Base-by-base conservation (phyloP, 225 moss, liverwort and hornwort genomes). In the Neckera pumila region DNA sequence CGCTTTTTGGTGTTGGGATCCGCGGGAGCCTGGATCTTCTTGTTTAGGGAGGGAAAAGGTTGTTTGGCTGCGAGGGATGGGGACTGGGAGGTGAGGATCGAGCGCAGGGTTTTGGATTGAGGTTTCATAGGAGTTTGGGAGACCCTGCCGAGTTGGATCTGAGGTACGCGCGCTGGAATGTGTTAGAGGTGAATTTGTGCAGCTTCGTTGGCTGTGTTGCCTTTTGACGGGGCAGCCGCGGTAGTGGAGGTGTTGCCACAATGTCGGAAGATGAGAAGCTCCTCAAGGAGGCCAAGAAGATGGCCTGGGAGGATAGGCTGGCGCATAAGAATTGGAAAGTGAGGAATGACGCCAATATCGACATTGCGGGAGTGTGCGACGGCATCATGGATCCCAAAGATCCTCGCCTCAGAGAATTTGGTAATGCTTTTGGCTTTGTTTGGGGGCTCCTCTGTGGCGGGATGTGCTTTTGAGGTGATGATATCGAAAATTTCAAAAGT, bases 211-310 rank as follows among this genome's bases (percentile, higher is more conserved):
- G 83, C 88, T 49, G 69, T 84, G 81, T 80, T 66, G 38, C 61
- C 81, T 59, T 60, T 54, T 59, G 67, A 83, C 57, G 69, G 73
- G 54, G 82, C 63, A 75, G 86, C 57, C 54, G 89, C 25, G 67
- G 17, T 84, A 51, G 64, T 42, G 85, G 76, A 33, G 82, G 38
- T 57, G 45, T 59, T 49, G 85, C 27, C 86, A 89, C 92, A 90
- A 98, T 98, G 98, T 96, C 98, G 93, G 98, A 98, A 91, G 98
- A 98, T 92, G 98, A 98, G 85, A 98, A 98, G 93, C 91, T 98
- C 59, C 93, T 98, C 90, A 98, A 98, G 96, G 98, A 98, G 92
- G 96, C 97, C 91, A 98, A 98, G 96, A 98, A 98, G 91, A 91
- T 96, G 87, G 80, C 96, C 92, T 98, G 98, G 98, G 98, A 98